phyloP scores from a whole-genome alignment of 805 yeast species.

The Sungouiozyma ichnusensis region DNA sequence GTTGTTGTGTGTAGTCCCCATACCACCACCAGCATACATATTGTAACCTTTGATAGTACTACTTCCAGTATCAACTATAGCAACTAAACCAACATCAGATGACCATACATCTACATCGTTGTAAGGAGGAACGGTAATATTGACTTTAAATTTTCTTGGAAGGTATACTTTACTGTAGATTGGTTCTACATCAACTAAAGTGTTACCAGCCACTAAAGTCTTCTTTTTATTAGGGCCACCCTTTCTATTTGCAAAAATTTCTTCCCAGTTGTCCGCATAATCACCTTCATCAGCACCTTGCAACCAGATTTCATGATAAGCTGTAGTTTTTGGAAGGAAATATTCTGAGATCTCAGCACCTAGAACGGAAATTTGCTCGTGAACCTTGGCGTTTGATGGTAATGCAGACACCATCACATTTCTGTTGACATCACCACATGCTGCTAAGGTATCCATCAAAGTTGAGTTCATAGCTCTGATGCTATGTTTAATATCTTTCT shows the following conservation, averaged over 20 bases:
- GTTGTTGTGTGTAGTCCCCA: slow-evolving; percentile 97
- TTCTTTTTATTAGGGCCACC: slow-evolving; percentile 75
- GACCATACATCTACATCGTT: slow-evolving; percentile 96
- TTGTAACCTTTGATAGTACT: slow-evolving; percentile 68
- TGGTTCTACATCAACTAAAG: slow-evolving; percentile 77
- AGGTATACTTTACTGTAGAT: slow-evolving; percentile 75
- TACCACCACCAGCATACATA: slow-evolving; percentile 93
- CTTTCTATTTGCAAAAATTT: slow-evolving; percentile 51
- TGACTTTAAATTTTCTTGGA: slow-evolving; percentile 93
- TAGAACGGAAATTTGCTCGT: slow-evolving; percentile 55
- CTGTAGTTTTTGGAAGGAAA: slow-evolving; percentile 82
- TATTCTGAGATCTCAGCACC: slow-evolving; percentile 67
- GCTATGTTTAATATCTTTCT: slow-evolving; percentile 78
- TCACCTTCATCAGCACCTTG: slow-evolving; percentile 74
- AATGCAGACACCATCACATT: slow-evolving; percentile 89
- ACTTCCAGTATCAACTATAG: slow-evolving; percentile 60
- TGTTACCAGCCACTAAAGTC: slow-evolving; percentile 76
- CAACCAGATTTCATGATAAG: slow-evolving; percentile 95
- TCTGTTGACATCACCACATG: slow-evolving; percentile 97
- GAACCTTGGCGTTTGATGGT: slow-evolving; percentile 75
- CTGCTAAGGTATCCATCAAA: slow-evolving; percentile 89
- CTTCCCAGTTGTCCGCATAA: slow-evolving; percentile 48
- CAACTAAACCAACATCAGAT: slow-evolving; percentile 86
- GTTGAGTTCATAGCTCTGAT: slow-evolving; percentile 88
- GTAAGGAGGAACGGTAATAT: slow-evolving; percentile 89